These are phyloP conservation scores for Aspergillus terreus DNA, from an alignment of 2,329 filamentous ascomycete species.

Conservation along the genomic window DNA sequence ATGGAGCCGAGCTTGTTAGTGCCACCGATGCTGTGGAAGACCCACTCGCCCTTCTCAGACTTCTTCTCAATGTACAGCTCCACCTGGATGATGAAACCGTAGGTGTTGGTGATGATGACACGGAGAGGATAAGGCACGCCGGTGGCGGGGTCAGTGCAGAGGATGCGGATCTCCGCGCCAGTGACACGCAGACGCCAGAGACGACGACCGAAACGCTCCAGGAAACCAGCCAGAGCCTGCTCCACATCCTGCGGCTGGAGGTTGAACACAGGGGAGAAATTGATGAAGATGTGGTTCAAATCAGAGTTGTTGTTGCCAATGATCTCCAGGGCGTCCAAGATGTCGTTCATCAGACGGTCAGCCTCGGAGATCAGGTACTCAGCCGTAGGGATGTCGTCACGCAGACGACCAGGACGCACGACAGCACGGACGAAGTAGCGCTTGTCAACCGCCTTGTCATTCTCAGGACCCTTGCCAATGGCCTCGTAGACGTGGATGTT, in stretches of 20 bases:
- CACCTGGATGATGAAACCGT: slow-evolving; percentile 94
- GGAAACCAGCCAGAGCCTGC: slow-evolving; percentile 87
- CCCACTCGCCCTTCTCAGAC: slow-evolving; percentile 96
- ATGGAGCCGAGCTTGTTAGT: slow-evolving; percentile 93
- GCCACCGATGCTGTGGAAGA: slow-evolving; percentile 96
- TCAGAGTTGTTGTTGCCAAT: slow-evolving; percentile 99
- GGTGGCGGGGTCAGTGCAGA: slow-evolving; percentile 86
- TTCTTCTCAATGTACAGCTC: slow-evolving; percentile 98
- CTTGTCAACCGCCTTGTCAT: slow-evolving; percentile 68
- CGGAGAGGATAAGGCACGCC: slow-evolving; percentile 86
- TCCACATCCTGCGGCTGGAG: slow-evolving; percentile 86
- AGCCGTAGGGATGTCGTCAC: slow-evolving; percentile 96
- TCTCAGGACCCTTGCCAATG: slow-evolving; percentile 88
- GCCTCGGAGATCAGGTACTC: slow-evolving; percentile 98
- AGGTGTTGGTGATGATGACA: slow-evolving; percentile 97
- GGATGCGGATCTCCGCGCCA: slow-evolving; percentile 95
- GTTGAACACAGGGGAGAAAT: slow-evolving; percentile 96
- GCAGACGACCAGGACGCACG: slow-evolving; percentile 86
- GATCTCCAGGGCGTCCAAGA: slow-evolving; percentile 94
- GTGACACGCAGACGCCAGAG: slow-evolving; percentile 96
- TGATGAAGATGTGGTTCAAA: slow-evolving; percentile 99
- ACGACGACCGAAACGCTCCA: slow-evolving; percentile 92
- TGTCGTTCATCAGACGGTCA: slow-evolving; percentile 94
- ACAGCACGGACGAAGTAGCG: slow-evolving; percentile 97
- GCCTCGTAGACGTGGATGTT: slow-evolving; percentile 99